These are phyloP conservation scores for Daldinia grandis DNA, from an alignment of 495 filamentous ascomycete genomes.

Conservation along the genomic window DNA sequence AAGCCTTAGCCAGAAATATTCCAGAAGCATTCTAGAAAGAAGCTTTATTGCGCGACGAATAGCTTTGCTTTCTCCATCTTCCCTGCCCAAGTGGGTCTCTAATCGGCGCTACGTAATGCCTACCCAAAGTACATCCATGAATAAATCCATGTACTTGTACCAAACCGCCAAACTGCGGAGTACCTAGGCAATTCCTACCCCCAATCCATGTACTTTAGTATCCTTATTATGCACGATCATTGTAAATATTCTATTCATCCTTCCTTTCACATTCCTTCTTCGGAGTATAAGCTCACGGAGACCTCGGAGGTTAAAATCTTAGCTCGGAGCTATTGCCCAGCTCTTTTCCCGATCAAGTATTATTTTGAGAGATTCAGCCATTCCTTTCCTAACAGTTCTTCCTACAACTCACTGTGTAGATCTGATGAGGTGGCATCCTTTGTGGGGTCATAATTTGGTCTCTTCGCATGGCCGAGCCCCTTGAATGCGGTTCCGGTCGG, in stretches of 20 bases:
- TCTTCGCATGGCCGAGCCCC: constrained; percentile 21
- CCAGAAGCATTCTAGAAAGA: constrained; percentile 42
- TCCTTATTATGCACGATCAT: neutral
- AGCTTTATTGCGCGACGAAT: constrained; percentile 13
- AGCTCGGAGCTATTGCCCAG: constrained; percentile 32
- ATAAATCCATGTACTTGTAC: constrained; percentile 12
- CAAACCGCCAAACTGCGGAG: constrained; percentile 19
- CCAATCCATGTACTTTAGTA: neutral
- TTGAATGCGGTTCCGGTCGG: constrained; percentile 35
- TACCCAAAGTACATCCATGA: constrained; percentile 7
- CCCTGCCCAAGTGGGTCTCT: constrained; percentile 5
- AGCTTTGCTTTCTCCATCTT: constrained; percentile 17
- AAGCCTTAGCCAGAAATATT: constrained; percentile 34
- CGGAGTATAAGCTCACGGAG: constrained; percentile 35
- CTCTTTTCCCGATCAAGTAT: neutral
- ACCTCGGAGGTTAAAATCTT: constrained; percentile 26
- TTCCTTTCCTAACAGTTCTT: neutral
- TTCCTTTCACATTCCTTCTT: constrained; percentile 33
- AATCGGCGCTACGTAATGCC: constrained; percentile 39
- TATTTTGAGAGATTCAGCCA: neutral
- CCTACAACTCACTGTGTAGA: constrained; percentile 10
- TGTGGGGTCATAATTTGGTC: constrained; percentile 32
- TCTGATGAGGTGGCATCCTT: constrained; percentile 29
- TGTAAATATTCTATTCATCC: neutral
- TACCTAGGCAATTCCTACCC: constrained; percentile 1